Evolutionary conservation across 768 basidiomycete genomes (phyloP), one percentile per base, ranked within the genome.

Genomic region (Strobilomyces confusus): DNA sequence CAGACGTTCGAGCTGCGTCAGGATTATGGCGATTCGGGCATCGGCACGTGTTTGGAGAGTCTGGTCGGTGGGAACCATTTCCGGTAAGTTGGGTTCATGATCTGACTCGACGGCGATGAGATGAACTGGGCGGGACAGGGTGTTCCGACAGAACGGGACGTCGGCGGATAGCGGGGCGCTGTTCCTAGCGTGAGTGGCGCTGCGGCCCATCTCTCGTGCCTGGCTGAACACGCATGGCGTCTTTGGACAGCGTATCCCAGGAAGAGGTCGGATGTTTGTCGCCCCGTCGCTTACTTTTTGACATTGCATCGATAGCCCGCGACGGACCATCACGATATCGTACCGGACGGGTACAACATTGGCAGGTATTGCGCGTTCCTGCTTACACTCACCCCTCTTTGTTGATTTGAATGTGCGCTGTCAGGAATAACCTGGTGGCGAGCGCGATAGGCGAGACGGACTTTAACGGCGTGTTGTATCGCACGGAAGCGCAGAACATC

Each of bases 141-240:
- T 81, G 6, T 86, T 65, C 65, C 75, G 75, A 38, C 84, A 87
- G 65, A 81, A 86, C 56, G 84, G 85, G 1, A 63, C 78, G 4
- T 20, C 26, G 15, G 84, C 83, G 2, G 36, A 76, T 47, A 79
- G 66, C 30, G 72, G 73, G 1, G 76, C 78, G 4, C 65, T 86
- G 26, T 89, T 87, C 67, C 72, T 83, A 19, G 81, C 80, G 80
- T 83, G 63, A 59, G 80, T 68, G 2, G 3, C 29, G 9, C 11
- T 4, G 15, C 12, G 9, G 25, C 32, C 38, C 38, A 20, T 17
- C 33, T 15, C 17, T 22, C 14, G 6, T 29, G 40, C 19, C 0
- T 33, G 38, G 25, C 22, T 33, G 32, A 42, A 13, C 4, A 6
- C 7, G 38, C 33, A 25, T 9, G 15, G 14, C 9, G 20, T n/a